Conservation (phyloP, 306 rosid species). For the Astragalus membranaceus region DNA sequence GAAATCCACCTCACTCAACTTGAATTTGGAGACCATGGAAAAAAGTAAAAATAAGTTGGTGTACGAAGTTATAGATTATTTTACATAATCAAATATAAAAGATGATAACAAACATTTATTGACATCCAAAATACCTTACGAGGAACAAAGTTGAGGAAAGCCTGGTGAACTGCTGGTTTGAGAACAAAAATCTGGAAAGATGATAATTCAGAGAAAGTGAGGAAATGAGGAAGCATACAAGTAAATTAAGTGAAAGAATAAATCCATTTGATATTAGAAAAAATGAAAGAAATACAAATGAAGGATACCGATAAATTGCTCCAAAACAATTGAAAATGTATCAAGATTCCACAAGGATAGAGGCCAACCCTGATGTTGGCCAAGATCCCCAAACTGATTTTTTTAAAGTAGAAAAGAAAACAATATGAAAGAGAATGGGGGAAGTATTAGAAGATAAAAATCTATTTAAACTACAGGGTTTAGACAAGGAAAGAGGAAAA, state of each 20-base stretch:
- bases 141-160: slow-evolving; percentile 77
- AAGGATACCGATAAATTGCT: background rate
- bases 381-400: background rate
- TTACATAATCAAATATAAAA: background rate
- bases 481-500: background rate
- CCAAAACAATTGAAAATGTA: background rate
- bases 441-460: background rate
- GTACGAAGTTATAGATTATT: slow-evolving; percentile 1
- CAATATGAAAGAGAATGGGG: background rate
- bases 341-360: background rate
- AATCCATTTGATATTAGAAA: background rate
- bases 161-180: slow-evolving; percentile 95
- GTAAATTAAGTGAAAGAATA: background rate
- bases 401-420: background rate
- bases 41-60: slow-evolving; percentile 5
- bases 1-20: slow-evolving; percentile 91
- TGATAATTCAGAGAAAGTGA: slow-evolving; percentile 8
- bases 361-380: background rate
- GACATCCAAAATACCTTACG: slow-evolving; percentile 53
- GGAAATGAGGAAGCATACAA: background rate
- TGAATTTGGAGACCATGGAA: slow-evolving; percentile 22
- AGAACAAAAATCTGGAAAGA: slow-evolving; percentile 77
- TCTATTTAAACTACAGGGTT: background rate
- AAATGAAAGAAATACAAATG: slow-evolving; percentile 4
- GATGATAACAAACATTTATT: background rate